Evolutionary conservation across 2,329 filamentous ascomycete genomes (phyloP).

Genomic region (Neurospora crassa): DNA sequence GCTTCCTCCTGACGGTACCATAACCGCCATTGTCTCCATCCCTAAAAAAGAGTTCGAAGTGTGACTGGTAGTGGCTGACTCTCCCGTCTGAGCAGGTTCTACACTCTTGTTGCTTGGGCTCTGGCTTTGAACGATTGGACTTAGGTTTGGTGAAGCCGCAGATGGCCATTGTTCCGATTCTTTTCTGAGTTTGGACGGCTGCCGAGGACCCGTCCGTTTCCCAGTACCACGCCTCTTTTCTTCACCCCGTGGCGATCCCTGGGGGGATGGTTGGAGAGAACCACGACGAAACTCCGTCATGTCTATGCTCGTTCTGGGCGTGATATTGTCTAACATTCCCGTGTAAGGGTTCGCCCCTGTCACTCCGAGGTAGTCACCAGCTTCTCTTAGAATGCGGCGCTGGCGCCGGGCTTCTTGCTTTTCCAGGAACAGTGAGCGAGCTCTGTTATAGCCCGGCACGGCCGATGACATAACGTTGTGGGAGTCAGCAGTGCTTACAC

Average conservation of each 20-base stretch:
- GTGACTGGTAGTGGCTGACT: conserved; percentile 2
- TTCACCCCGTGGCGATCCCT: conserved; percentile 27
- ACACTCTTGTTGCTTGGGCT: conserved; percentile 17
- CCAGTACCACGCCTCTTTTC: conserved; percentile 29
- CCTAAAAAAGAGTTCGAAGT: conserved; percentile 29
- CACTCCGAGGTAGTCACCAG: conserved; percentile 49
- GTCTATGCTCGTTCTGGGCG: conserved; percentile 37
- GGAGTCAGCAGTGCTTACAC: neutral
- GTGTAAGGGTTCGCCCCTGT: conserved; percentile 50
- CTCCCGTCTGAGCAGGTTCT: conserved; percentile 19
- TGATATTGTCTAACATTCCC: conserved; percentile 41
- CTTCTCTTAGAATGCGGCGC: conserved; percentile 39
- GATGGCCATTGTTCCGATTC: conserved; percentile 42
- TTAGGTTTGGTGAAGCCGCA: conserved; percentile 37
- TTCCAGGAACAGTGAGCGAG: conserved; percentile 20
- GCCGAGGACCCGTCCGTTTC: conserved; percentile 24
- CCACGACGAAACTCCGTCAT: conserved; percentile 15
- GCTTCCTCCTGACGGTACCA: conserved; percentile 9
- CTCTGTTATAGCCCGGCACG: neutral
- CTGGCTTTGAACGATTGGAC: conserved; percentile 37
- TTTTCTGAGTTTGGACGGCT: conserved; percentile 28
- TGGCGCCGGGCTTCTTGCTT: conserved; percentile 28
- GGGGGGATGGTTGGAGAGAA: conserved; percentile 12
- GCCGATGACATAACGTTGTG: neutral
- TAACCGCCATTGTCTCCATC: conserved; percentile 10